Evolutionary conservation across 1,139 yeast species (phyloP).

Genomic region (Hyphopichia burtonii): DNA sequence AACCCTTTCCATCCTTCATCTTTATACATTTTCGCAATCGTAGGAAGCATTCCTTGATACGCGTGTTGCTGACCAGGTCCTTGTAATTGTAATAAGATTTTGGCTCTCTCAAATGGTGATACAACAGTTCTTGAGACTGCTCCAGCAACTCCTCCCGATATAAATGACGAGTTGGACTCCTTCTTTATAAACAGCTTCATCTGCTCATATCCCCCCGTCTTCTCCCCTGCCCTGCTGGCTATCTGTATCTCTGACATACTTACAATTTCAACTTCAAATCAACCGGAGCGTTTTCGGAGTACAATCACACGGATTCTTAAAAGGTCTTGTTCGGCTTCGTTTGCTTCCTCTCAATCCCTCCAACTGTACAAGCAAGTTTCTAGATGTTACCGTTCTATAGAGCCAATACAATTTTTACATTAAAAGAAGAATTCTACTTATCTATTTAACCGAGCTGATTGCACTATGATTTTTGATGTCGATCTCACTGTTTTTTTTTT

Average conservation of each 20-base stretch:
- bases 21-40: conserved; percentile 73
- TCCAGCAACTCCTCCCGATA: conserved; percentile 71
- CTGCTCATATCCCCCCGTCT: conserved; percentile 2
- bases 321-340: too few species aligned
- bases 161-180: conserved; percentile 61
- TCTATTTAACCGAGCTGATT: too few species aligned
- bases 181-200: conserved; percentile 36
- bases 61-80: conserved; percentile 65
- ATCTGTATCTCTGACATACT: background rate
- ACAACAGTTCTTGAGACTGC: conserved; percentile 91
- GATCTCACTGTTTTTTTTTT: background rate
- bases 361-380: too few species aligned
- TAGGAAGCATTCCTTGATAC: conserved; percentile 71
- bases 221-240: background rate
- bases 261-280: too few species aligned
- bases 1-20: conserved; percentile 91
- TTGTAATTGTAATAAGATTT: conserved; percentile 86
- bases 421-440: too few species aligned
- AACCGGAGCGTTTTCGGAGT: background rate
- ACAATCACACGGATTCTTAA: too few species aligned
- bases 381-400: too few species aligned
- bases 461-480: background rate
- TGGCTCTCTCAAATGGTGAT: conserved; percentile 93
- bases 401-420: too few species aligned
- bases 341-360: too few species aligned